Conservation (phyloP, 345 rosid species). For the Brassica cretica region DNA sequence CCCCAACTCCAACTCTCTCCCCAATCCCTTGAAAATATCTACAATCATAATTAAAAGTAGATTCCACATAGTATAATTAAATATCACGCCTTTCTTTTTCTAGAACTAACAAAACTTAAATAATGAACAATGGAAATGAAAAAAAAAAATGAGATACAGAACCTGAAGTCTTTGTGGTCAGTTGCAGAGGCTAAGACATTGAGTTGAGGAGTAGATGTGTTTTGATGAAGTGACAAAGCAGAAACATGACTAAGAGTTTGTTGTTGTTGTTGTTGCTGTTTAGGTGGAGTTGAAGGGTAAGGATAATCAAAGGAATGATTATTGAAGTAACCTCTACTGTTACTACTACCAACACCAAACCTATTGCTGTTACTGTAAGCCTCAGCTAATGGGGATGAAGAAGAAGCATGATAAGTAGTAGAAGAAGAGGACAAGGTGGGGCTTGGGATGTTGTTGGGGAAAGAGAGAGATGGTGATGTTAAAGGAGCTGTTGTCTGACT, state of each 20-base stretch:
- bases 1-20: slow-evolving; percentile 47
- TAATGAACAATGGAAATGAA: not conserved
- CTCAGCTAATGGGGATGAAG: slow-evolving; percentile 33
- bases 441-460: slow-evolving; percentile 36
- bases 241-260: slow-evolving; percentile 39
- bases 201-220: slow-evolving; percentile 39
- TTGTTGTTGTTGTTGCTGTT: slow-evolving; percentile 37
- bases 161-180: slow-evolving; percentile 65
- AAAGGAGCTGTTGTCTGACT: slow-evolving; percentile 35
- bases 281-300: slow-evolving; percentile 48
- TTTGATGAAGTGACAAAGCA: slow-evolving; percentile 45
- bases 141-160: not conserved
- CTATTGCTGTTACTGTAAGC: slow-evolving; percentile 32
- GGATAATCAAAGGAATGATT: slow-evolving; percentile 47
- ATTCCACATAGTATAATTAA: not conserved
- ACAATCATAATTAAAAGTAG: not conserved
- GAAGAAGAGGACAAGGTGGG: slow-evolving; percentile 41
- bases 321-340: slow-evolving; percentile 26
- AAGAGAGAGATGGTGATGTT: slow-evolving; percentile 37
- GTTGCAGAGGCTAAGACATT: slow-evolving; percentile 48
- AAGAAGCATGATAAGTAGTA: slow-evolving; percentile 34
- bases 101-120: not conserved
- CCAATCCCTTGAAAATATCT: slow-evolving; percentile 64
- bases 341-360: slow-evolving; percentile 25
- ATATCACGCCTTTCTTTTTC: not conserved